Percentiles rank a stretch among this genome's conserved stretches.
Evolutionary conservation across 441 rosid species (phyloP).

Genomic region (Brassica balearica): DNA sequence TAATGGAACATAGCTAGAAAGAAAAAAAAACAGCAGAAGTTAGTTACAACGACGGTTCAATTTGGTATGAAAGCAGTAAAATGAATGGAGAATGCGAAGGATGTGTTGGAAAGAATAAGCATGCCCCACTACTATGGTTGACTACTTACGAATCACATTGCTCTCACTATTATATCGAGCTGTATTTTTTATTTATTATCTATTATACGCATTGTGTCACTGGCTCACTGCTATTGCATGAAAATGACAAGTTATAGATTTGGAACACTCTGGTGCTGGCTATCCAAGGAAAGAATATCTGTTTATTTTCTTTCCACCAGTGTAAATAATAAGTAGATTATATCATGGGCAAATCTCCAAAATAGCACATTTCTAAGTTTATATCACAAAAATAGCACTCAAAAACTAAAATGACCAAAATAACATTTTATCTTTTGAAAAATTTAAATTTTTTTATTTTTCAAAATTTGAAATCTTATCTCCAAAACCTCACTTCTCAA

Average conservation of each 20-base stretch:
- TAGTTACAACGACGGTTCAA: not conserved
- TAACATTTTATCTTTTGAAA: too few species aligned
- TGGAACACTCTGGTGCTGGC: slow-evolving; percentile 45
- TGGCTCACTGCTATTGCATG: slow-evolving; percentile 25
- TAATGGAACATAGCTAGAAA: not conserved
- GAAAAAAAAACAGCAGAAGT: not conserved
- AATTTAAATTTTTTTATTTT: too few species aligned
- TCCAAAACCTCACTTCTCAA: too few species aligned
- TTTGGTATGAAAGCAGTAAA: slow-evolving; percentile 19
- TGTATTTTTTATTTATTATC: slow-evolving; percentile 19
- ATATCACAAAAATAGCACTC: too few species aligned
- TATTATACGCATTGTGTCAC: not conserved
- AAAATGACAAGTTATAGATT: slow-evolving; percentile 43
- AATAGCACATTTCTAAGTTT: too few species aligned
- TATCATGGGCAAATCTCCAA: too few species aligned
- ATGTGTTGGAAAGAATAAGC: slow-evolving; percentile 9
- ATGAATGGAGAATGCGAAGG: slow-evolving; percentile 23
- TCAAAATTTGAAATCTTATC: too few species aligned
- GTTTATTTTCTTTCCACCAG: slow-evolving; percentile 26
- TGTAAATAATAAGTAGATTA: not conserved
- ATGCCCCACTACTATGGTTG: slow-evolving; percentile 34
- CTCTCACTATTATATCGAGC: slow-evolving; percentile 30
- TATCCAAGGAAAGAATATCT: slow-evolving; percentile 42
- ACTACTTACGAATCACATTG: slow-evolving; percentile 31
- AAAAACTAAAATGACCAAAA: too few species aligned